A percentile compares a stretch with the other conserved stretches of the same genome.
Conservation (phyloP, 805 yeast genomes). For the Starmerella cellae region DNA sequence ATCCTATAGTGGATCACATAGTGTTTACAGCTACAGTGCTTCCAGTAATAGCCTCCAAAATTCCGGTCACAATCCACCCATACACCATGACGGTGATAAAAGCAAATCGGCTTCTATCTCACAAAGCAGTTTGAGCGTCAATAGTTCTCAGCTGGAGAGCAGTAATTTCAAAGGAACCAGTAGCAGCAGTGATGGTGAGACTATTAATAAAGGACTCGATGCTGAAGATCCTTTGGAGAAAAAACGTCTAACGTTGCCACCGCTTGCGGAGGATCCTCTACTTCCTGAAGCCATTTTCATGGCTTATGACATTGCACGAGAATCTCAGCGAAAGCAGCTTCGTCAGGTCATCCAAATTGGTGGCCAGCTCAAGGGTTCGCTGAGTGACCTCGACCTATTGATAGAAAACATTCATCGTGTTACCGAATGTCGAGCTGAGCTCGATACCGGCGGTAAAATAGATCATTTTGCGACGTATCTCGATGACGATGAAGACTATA, state of each 20-base stretch:
- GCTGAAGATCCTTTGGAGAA: neutral
- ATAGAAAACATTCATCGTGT: conserved; percentile 16
- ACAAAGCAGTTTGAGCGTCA: too few species aligned
- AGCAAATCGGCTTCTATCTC: neutral
- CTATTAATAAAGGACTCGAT: too few species aligned
- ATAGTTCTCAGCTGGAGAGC: too few species aligned
- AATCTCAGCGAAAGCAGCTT: conserved; percentile 11
- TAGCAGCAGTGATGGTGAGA: too few species aligned
- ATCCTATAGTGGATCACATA: neutral
- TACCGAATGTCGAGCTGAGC: conserved; percentile 11
- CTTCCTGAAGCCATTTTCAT: conserved; percentile 13
- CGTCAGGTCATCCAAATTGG: conserved; percentile 19
- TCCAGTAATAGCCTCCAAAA: neutral
- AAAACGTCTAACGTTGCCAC: conserved; percentile 2
- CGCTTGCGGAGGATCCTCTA: neutral
- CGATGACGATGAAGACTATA: conserved; percentile 31
- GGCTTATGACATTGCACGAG: conserved; percentile 21
- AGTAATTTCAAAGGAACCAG: too few species aligned
- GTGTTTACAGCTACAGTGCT: neutral
- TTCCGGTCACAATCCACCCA: neutral
- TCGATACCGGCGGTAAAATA: neutral
- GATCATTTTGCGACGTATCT: conserved; percentile 2
- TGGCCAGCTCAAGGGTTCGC: neutral
- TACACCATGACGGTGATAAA: too few species aligned
- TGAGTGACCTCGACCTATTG: conserved; percentile 4